Evolutionary conservation across 176 grass and related monocot species (phyloP).

Genomic region (Olyra latifolia): DNA sequence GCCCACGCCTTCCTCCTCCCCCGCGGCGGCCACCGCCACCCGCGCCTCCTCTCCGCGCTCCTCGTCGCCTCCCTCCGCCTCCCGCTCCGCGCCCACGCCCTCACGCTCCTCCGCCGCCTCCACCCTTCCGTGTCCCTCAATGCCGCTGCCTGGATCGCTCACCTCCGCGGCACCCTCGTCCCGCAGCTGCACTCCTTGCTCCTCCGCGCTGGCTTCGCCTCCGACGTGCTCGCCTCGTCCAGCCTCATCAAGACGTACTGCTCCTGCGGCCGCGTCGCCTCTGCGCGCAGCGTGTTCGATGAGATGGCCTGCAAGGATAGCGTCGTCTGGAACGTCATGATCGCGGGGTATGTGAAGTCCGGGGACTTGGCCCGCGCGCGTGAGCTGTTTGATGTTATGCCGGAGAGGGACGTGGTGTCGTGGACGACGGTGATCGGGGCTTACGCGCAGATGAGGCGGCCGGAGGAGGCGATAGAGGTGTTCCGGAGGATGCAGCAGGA

Average conservation of each 20-base stretch:
- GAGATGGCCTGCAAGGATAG: conserved; percentile 48
- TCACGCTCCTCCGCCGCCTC: conserved; percentile 21
- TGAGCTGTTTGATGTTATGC: conserved; percentile 64
- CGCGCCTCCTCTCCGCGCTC: conserved; percentile 40
- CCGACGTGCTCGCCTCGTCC: conserved; percentile 44
- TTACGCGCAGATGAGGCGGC: conserved; percentile 45
- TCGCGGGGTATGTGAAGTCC: conserved; percentile 47
- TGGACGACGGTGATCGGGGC: conserved; percentile 73
- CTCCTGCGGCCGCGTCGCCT: conserved; percentile 23
- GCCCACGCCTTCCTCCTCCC: conserved; percentile 48
- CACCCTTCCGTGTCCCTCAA: conserved; percentile 35
- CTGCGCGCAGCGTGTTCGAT: conserved; percentile 61
- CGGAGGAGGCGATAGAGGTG: conserved; percentile 54
- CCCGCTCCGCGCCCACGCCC: conserved; percentile 6
- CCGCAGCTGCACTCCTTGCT: conserved; percentile 49
- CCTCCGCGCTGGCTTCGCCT: conserved; percentile 35
- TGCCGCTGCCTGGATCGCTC: conserved; percentile 6
- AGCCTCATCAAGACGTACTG: conserved; percentile 57
- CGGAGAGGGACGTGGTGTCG: conserved; percentile 58
- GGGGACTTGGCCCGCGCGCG: conserved; percentile 44
- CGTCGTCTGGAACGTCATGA: conserved; percentile 67
- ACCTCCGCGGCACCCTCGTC: conserved; percentile 22
- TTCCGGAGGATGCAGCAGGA: conserved; percentile 84
- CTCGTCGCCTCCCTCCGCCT: conserved; percentile 53
- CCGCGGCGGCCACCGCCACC: conserved; percentile 33